phyloP scores from a whole-genome alignment of 108 stramenopile species.

The Stephanodiscus triporus region DNA sequence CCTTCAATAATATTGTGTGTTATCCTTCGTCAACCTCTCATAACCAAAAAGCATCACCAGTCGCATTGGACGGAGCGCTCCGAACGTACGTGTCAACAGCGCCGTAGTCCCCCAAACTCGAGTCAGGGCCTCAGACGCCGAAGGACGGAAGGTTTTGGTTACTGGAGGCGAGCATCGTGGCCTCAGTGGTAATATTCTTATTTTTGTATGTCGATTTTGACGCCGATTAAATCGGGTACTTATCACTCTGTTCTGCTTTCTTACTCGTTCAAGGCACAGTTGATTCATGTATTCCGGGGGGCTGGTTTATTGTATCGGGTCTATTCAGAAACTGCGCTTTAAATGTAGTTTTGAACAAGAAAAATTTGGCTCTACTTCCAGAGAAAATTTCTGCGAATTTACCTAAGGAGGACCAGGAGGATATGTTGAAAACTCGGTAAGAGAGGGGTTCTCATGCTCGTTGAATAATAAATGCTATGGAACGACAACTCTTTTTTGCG shows the following conservation, averaged over 20 bases:
- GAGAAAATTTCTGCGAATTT: slow-evolving; percentile 4
- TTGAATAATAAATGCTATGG: not conserved
- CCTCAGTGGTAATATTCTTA: slow-evolving; percentile 24
- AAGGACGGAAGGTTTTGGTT: slow-evolving; percentile 44
- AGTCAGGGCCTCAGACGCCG: slow-evolving; percentile 28
- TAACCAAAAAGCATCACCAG: slow-evolving; percentile 3
- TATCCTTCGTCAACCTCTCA: not conserved
- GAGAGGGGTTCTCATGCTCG: not conserved
- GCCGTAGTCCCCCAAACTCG: slow-evolving; percentile 37
- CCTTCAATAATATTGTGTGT: not conserved
- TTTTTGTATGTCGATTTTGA: not conserved
- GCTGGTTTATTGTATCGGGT: slow-evolving; percentile 25
- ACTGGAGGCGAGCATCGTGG: slow-evolving; percentile 44
- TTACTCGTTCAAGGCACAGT: slow-evolving; percentile 1
- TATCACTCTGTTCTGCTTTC: not conserved
- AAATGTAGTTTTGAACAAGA: slow-evolving; percentile 27
- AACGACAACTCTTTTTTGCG: not conserved
- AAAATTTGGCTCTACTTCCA: slow-evolving; percentile 31
- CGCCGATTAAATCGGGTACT: not conserved
- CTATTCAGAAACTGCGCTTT: slow-evolving; percentile 30
- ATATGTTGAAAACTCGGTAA: slow-evolving; percentile 17
- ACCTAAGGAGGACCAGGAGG: not conserved
- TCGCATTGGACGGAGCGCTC: slow-evolving; percentile 36
- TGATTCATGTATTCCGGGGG: not conserved
- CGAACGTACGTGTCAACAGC: slow-evolving; percentile 39